These are phyloP conservation scores for Podospora anserina DNA, from an alignment of 495 filamentous ascomycete genomes.

Conservation along the genomic window DNA sequence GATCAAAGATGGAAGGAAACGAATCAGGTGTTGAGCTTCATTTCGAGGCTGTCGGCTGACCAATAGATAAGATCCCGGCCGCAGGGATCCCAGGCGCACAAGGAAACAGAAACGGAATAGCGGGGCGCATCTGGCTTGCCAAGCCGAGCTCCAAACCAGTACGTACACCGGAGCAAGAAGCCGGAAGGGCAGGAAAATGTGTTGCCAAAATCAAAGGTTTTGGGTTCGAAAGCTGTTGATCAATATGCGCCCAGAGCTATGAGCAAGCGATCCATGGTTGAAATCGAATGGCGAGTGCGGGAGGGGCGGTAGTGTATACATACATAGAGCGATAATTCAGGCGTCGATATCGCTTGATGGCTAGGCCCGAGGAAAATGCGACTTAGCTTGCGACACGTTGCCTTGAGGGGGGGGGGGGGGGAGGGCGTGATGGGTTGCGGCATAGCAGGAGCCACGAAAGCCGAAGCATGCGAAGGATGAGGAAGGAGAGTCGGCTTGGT, in stretches of 20 bases:
- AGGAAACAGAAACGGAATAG: background rate
- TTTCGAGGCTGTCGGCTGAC: conserved; percentile 6
- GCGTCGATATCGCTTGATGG: background rate
- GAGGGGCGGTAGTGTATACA: background rate
- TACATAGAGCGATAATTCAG: conserved; percentile 1
- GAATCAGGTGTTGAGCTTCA: conserved; percentile 19
- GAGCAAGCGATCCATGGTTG: background rate
- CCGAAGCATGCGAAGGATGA: background rate
- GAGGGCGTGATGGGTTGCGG: background rate
- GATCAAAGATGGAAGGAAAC: conserved; percentile 18
- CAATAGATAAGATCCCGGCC: conserved; percentile 23
- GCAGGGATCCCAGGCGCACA: conserved; percentile 8
- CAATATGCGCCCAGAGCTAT: background rate
- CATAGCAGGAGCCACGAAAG: background rate
- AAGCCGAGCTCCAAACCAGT: conserved; percentile 1
- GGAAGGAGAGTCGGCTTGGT: no score
- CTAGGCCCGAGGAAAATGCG: background rate
- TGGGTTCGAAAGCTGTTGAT: background rate
- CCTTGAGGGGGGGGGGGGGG: background rate
- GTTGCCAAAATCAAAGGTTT: background rate
- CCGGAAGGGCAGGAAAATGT: background rate
- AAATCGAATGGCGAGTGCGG: background rate
- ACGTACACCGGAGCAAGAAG: background rate
- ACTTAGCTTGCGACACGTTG: background rate
- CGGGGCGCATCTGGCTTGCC: background rate